phyloP scores from a whole-genome alignment of 2,329 filamentous ascomycete genomes.

The Paradendryphiella salina region DNA sequence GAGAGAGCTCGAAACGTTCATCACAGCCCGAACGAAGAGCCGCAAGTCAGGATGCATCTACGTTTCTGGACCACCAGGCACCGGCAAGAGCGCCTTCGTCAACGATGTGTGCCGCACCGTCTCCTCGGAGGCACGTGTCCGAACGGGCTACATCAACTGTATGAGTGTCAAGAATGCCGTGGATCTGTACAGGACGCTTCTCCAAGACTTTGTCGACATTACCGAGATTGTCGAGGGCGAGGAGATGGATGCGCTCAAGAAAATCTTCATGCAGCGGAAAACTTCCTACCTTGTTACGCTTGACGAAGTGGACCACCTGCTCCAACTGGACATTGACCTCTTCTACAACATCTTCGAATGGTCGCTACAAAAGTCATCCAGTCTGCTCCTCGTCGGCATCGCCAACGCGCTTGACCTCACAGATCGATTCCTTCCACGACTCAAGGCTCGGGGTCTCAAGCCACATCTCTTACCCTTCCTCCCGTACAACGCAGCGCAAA shows the following conservation, averaged over 20 bases:
- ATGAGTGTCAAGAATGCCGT: conserved; percentile 91
- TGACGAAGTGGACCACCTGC: conserved; percentile 92
- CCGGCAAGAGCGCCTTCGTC: conserved; percentile 94
- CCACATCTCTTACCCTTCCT: conserved; percentile 88
- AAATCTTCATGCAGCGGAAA: conserved; percentile 66
- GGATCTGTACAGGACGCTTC: conserved; percentile 79
- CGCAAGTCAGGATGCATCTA: conserved; percentile 81
- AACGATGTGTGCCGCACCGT: conserved; percentile 72
- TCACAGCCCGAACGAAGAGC: conserved; percentile 64
- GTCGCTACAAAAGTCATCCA: conserved; percentile 81
- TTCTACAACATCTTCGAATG: conserved; percentile 96
- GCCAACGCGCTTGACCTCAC: conserved; percentile 96
- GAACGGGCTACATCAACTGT: conserved; percentile 86
- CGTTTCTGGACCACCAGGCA: conserved; percentile 92
- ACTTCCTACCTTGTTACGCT: conserved; percentile 78
- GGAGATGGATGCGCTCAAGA: conserved; percentile 68
- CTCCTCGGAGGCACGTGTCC: conserved; percentile 57
- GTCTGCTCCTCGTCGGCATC: conserved; percentile 84
- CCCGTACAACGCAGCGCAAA: conserved; percentile 85
- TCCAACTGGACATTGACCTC: conserved; percentile 85
- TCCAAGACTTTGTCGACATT: conserved; percentile 68
- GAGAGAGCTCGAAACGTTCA: conserved; percentile 69
- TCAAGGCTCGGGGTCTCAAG: conserved; percentile 91
- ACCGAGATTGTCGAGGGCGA: conserved; percentile 65
- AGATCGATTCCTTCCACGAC: conserved; percentile 87